A percentile compares a stretch with the other conserved stretches of the same genome.
Conservation (phyloP, 2,329 filamentous ascomycete genomes). For the Xylaria sp. region DNA sequence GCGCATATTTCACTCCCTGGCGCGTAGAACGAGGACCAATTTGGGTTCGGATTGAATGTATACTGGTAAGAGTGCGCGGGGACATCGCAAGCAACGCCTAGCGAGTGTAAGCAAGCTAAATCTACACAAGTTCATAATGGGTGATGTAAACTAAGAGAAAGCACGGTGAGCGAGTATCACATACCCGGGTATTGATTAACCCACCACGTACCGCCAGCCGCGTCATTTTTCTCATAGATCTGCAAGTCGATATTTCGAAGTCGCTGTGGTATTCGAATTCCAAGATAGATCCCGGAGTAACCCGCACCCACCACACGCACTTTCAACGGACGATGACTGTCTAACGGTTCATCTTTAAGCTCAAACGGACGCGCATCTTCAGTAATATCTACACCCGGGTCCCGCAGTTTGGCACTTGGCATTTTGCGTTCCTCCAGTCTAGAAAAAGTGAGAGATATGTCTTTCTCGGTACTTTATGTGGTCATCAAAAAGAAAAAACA, state of each 20-base stretch:
- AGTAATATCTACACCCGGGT: slow-evolving; percentile 17
- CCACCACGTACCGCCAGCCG: slow-evolving; percentile 47
- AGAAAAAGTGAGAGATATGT: neutral
- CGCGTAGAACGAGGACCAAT: slow-evolving; percentile 60
- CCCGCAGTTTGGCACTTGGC: neutral
- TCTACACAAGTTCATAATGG: neutral
- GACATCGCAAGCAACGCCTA: slow-evolving; percentile 43
- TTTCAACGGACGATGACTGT: slow-evolving; percentile 42
- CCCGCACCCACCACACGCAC: slow-evolving; percentile 45
- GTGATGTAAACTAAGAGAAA: too few relatives aligned
- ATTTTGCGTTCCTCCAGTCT: neutral
- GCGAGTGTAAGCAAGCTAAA: slow-evolving; percentile 7
- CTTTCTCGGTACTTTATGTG: neutral
- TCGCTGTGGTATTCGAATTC: slow-evolving; percentile 43
- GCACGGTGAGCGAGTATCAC: neutral
- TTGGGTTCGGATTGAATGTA: slow-evolving; percentile 59
- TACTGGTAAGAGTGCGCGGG: slow-evolving; percentile 61
- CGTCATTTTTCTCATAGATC: slow-evolving; percentile 45
- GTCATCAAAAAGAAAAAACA: neutral
- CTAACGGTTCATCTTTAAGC: slow-evolving; percentile 39
- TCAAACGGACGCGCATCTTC: slow-evolving; percentile 22
- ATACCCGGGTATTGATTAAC: slow-evolving; percentile 46
- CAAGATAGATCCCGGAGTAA: slow-evolving; percentile 45
- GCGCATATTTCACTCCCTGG: slow-evolving; percentile 54
- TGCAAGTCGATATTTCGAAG: slow-evolving; percentile 43